phyloP scores from a whole-genome alignment of 805 yeast genomes.

The Metschnikowia arizonensis region DNA sequence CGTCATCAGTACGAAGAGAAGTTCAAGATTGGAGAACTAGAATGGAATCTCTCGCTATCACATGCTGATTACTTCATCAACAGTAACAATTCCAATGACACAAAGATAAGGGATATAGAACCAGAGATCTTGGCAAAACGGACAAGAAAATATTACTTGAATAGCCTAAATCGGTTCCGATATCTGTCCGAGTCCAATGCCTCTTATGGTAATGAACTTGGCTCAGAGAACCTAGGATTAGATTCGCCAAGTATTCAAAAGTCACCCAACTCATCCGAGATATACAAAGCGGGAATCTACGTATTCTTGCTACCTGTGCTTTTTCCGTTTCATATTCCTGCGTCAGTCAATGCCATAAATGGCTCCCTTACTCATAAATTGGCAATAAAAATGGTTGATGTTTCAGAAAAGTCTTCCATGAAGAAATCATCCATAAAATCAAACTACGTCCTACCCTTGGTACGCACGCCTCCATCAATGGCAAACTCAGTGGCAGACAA shows the following conservation, averaged over 20 bases:
- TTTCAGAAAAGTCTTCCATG: conserved; percentile 28
- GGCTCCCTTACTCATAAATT: conserved; percentile 46
- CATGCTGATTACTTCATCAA: conserved; percentile 46
- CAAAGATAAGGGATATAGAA: conserved; percentile 36
- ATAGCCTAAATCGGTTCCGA: conserved; percentile 8
- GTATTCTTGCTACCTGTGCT: conserved; percentile 61
- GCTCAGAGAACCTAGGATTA: conserved; percentile 1
- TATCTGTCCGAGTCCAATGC: conserved; percentile 7
- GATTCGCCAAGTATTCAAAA: neutral
- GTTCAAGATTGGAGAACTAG: conserved; percentile 44
- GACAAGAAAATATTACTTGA: conserved; percentile 28
- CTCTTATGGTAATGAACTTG: conserved; percentile 2
- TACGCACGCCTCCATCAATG: conserved; percentile 53
- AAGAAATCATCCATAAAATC: conserved; percentile 33
- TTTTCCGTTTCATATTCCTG: conserved; percentile 61
- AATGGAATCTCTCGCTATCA: conserved; percentile 37
- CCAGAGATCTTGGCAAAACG: conserved; percentile 43
- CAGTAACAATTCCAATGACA: conserved; percentile 40
- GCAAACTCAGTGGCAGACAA: conserved; percentile 60
- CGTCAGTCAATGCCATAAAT: conserved; percentile 49
- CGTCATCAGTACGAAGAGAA: conserved; percentile 42
- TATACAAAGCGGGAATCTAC: conserved; percentile 61
- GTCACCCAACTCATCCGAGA: neutral
- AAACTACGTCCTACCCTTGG: conserved; percentile 41
- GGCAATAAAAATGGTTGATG: conserved; percentile 37